phyloP scores from a whole-genome alignment of 1,139 yeast species.

The Saccharomyces hybrid region DNA sequence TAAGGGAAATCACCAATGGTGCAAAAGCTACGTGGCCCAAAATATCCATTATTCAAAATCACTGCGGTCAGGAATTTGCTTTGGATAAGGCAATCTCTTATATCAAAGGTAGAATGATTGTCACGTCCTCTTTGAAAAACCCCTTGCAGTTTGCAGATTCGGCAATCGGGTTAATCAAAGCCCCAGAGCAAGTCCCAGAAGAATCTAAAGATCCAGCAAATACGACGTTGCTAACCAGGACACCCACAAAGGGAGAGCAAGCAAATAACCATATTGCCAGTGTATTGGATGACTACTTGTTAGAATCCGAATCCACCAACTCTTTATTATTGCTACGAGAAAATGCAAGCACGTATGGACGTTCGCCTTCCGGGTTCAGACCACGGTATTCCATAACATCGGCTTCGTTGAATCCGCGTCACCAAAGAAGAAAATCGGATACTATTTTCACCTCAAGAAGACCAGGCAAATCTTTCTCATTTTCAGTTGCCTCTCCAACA shows the following conservation, averaged over 20 bases:
- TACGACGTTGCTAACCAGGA: not conserved
- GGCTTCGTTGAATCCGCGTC: not conserved
- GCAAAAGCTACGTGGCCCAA: slow-evolving; percentile 94
- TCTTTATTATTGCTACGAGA: slow-evolving; percentile 4
- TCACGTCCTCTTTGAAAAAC: slow-evolving; percentile 28
- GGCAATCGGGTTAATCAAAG: slow-evolving; percentile 18
- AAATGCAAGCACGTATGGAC: slow-evolving; percentile 2
- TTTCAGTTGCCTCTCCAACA: slow-evolving; percentile 8
- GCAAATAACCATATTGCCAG: slow-evolving; percentile 1
- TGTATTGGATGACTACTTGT: slow-evolving; percentile 13
- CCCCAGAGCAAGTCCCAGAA: slow-evolving; percentile 4
- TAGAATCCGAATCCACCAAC: slow-evolving; percentile 6
- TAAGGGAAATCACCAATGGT: slow-evolving; percentile 71
- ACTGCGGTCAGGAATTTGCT: slow-evolving; percentile 83
- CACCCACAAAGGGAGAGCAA: not conserved
- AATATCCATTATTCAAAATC: slow-evolving; percentile 73
- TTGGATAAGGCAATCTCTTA: slow-evolving; percentile 68
- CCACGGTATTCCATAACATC: not conserved
- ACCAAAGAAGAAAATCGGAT: slow-evolving; percentile 10
- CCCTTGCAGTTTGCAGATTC: slow-evolving; percentile 26
- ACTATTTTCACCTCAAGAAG: slow-evolving; percentile 2
- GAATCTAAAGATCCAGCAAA: not conserved
- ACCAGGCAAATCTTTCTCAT: slow-evolving; percentile 7
- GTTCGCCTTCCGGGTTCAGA: not conserved
- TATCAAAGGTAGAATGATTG: slow-evolving; percentile 59